phyloP scores from a whole-genome alignment of 331 rosid species.

The Spiraea crenata region DNA sequence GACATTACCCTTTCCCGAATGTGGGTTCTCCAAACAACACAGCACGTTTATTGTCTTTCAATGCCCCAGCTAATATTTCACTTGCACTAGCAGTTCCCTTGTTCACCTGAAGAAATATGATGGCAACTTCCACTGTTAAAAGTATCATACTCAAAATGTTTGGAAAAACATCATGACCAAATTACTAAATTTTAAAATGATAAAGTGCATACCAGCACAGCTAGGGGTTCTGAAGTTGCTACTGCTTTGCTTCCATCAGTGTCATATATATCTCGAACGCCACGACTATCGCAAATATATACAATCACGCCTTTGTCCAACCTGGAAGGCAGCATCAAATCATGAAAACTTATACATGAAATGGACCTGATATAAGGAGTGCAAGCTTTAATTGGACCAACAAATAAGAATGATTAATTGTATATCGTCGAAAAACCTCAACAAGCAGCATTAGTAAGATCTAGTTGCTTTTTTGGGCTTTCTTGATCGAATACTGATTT shows the following conservation, averaged over 20 bases:
- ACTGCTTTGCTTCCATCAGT: conserved; percentile 90
- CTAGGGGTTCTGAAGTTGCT: conserved; percentile 85
- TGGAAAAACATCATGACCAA: background rate
- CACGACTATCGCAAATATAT: conserved; percentile 83
- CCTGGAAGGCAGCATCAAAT: conserved; percentile 47
- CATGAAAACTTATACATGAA: background rate
- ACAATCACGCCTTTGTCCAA: conserved; percentile 97
- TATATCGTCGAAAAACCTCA: too few relatives aligned
- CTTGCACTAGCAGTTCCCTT: conserved; percentile 99
- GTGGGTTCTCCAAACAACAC: conserved; percentile 90
- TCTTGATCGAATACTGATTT: background rate
- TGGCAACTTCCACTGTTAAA: background rate
- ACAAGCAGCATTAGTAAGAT: background rate
- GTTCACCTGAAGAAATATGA: conserved; percentile 58
- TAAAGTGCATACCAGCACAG: conserved; percentile 63
- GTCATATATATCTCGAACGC: conserved; percentile 91
- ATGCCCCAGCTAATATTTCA: conserved; percentile 95
- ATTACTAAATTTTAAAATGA: background rate
- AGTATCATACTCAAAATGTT: background rate
- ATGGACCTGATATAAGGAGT: background rate
- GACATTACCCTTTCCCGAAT: conserved; percentile 85
- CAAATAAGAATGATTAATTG: background rate
- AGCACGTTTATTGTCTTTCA: conserved; percentile 94
- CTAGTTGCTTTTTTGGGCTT: too few relatives aligned
- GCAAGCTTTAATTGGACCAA: background rate